Conservation (phyloP, 345 rosid species). For the Viola odorata region DNA sequence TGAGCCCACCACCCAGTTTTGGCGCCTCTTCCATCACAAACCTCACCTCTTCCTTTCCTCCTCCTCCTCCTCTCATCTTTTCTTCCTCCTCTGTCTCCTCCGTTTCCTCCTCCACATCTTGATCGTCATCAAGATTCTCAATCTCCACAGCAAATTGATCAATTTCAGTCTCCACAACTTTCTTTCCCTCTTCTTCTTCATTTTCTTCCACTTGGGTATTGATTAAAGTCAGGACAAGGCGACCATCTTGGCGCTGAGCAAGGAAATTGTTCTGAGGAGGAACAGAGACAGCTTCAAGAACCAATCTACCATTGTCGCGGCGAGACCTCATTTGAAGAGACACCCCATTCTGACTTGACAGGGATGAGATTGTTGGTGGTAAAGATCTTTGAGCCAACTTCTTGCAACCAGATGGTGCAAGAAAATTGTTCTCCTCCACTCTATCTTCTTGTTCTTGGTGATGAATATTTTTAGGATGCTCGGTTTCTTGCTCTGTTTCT, state of each 20-base stretch:
- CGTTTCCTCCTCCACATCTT: slow-evolving; percentile 16
- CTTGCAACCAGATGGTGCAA: slow-evolving; percentile 11
- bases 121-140: slow-evolving; percentile 7
- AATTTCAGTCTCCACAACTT: neutral
- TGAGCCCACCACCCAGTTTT: slow-evolving; percentile 34
- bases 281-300: slow-evolving; percentile 81
- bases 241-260: slow-evolving; percentile 78
- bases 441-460: slow-evolving; percentile 21
- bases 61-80: slow-evolving; percentile 17
- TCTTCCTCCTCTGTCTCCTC: slow-evolving; percentile 19
- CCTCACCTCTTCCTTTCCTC: slow-evolving; percentile 6
- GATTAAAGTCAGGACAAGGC: slow-evolving; percentile 75
- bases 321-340: slow-evolving; percentile 59
- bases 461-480: slow-evolving; percentile 2
- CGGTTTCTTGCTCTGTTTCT: slow-evolving; percentile 9
- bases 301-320: slow-evolving; percentile 81
- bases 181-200: slow-evolving; percentile 7
- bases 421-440: slow-evolving; percentile 14
- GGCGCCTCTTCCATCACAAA: slow-evolving; percentile 25
- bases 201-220: slow-evolving; percentile 6
- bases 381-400: slow-evolving; percentile 39
- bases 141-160: slow-evolving; percentile 15
- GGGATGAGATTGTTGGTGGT: slow-evolving; percentile 80
- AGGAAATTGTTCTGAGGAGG: slow-evolving; percentile 62
- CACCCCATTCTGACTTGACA: slow-evolving; percentile 42